Evolutionary conservation across 192 early-diverging fungal genomes (phyloP).

Genomic region (Polychytrium aggregatum): DNA sequence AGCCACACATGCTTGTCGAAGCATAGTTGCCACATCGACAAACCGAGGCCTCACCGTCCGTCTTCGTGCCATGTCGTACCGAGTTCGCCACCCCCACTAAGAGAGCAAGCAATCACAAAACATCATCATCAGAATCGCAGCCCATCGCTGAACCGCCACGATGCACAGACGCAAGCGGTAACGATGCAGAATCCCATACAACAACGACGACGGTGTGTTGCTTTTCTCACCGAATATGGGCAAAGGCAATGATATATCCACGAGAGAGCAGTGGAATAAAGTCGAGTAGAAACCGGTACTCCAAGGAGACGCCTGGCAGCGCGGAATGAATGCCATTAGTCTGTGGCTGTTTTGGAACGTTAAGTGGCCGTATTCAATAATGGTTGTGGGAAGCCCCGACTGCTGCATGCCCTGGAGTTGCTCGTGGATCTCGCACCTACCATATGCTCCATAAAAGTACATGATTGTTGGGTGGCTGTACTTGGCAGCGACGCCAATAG

Average conservation of each 20-base stretch:
- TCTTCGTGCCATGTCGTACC: conserved; percentile 14
- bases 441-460: background rate
- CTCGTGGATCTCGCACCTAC: conserved; percentile 2
- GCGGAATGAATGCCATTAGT: no score
- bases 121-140: background rate
- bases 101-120: no score
- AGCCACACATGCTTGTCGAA: no score
- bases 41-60: no score
- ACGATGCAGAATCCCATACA: background rate
- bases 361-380: background rate
- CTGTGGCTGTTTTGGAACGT: no score
- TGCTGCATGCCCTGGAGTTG: conserved; percentile 9
- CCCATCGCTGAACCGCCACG: background rate
- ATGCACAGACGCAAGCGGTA: background rate
- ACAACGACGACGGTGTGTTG: background rate
- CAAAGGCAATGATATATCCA: conserved; percentile 15
- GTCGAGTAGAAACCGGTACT: conserved; percentile 11
- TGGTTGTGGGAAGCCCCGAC: background rate
- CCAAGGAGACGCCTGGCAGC: conserved; percentile 3
- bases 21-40: no score
- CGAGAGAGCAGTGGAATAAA: conserved; percentile 10
- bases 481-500: background rate
- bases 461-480: background rate
- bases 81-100: conserved; percentile 42
- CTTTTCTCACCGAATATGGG: conserved; percentile 19